These are phyloP conservation scores for Mortierella polycephala DNA, from an alignment of 371 early-diverging fungal species.

Conservation along the genomic window DNA sequence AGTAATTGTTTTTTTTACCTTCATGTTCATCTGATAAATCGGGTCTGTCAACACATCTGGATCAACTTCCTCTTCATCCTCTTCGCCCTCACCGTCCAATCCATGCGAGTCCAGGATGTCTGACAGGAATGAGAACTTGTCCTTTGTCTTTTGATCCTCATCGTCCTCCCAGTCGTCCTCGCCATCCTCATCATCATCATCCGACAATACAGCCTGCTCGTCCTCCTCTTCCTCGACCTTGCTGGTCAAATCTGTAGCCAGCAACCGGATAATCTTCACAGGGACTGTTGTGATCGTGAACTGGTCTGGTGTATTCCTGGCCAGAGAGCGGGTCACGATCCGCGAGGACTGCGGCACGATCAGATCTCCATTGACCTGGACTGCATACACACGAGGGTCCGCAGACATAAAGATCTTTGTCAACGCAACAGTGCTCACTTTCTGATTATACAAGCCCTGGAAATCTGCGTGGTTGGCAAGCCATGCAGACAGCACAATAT, in stretches of 20 bases:
- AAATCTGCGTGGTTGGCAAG: constrained; percentile 81
- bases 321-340: constrained; percentile 56
- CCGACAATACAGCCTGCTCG: constrained; percentile 34
- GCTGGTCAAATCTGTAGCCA: constrained; percentile 79
- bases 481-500: constrained; percentile 79
- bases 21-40: constrained; percentile 78
- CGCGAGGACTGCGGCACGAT: constrained; percentile 74
- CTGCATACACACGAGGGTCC: constrained; percentile 73
- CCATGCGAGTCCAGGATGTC: constrained; percentile 45
- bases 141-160: constrained; percentile 22
- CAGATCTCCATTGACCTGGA: constrained; percentile 85
- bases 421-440: constrained; percentile 85
- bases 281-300: constrained; percentile 81
- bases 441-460: constrained; percentile 78
- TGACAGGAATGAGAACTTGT: constrained; percentile 38
- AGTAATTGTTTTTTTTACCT: constrained; percentile 38
- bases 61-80: constrained; percentile 80
- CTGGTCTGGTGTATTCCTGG: constrained; percentile 71
- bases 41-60: constrained; percentile 78
- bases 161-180: constrained; percentile 35
- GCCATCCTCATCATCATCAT: constrained; percentile 50
- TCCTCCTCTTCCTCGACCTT: constrained; percentile 57
- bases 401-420: constrained; percentile 73
- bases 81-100: constrained; percentile 61
- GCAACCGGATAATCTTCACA: constrained; percentile 84